phyloP scores from a whole-genome alignment of 495 filamentous ascomycete species.

The Extremus antarcticus region DNA sequence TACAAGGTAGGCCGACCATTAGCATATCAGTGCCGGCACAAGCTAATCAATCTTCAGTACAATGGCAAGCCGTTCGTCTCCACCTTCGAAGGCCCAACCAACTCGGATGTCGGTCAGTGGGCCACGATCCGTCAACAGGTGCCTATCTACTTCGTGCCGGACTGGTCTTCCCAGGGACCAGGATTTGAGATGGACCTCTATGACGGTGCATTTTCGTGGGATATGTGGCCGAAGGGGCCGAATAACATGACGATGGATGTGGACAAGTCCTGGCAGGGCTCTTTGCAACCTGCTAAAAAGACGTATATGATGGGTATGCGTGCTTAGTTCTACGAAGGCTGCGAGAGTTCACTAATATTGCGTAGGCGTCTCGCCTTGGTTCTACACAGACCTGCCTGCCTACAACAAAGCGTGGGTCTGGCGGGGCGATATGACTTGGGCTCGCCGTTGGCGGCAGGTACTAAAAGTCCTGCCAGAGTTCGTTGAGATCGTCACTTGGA shows the following conservation, averaged over 20 bases:
- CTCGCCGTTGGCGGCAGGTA: conserved; percentile 59
- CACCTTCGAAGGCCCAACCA: conserved; percentile 57
- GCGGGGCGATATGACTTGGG: conserved; percentile 61
- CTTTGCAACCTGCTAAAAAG: conserved; percentile 37
- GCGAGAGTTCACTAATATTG: background rate
- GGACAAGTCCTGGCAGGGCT: conserved; percentile 36
- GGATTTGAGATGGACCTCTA: conserved; percentile 29
- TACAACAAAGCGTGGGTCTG: conserved; percentile 68
- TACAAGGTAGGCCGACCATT: conserved; percentile 33
- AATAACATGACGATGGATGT: conserved; percentile 38
- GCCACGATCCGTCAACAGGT: conserved; percentile 40
- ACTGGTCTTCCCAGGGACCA: conserved; percentile 42
- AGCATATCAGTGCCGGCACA: background rate
- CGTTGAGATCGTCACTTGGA: conserved; percentile 54
- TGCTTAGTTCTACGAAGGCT: background rate
- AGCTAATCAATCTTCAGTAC: background rate
- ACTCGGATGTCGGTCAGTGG: conserved; percentile 44
- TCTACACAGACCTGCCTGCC: conserved; percentile 58
- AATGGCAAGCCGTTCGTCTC: conserved; percentile 52
- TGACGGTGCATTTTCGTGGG: conserved; percentile 60
- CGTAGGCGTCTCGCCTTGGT: conserved; percentile 56
- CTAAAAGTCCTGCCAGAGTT: conserved; percentile 52
- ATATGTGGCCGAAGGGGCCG: conserved; percentile 58
- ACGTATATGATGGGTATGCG: conserved; percentile 71
- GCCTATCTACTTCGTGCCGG: conserved; percentile 47